Conservation (phyloP, 495 filamentous ascomycete genomes). For the Penicillium cataractarum region DNA sequence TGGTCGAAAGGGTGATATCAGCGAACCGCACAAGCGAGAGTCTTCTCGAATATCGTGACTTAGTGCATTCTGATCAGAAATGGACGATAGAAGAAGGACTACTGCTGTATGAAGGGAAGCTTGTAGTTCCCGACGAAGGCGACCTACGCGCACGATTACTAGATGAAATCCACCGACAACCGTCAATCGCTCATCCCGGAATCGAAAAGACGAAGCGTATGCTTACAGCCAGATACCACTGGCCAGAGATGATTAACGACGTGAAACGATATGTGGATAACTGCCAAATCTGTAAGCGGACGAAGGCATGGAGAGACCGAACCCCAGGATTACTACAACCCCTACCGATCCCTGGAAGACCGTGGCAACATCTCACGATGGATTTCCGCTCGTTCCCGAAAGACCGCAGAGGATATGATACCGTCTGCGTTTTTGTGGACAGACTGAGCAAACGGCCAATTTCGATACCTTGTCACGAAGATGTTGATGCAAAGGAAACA, state of each 20-base stretch:
- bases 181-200: slow-evolving; percentile 5
- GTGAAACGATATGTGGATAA: background rate
- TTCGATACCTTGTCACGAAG: background rate
- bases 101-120: no score
- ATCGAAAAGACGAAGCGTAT: slow-evolving; percentile 8
- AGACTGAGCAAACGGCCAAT: slow-evolving; percentile 4
- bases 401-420: background rate
- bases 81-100: no score
- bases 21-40: no score
- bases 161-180: slow-evolving; percentile 16
- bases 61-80: no score
- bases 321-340: background rate
- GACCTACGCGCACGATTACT: no score
- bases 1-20: no score
- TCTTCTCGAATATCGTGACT: no score
- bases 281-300: background rate
- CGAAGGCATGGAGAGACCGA: slow-evolving; percentile 9
- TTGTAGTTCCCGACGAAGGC: no score
- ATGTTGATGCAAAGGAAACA: background rate
- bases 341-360: background rate
- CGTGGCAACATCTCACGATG: slow-evolving; percentile 2
- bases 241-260: background rate
- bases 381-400: background rate
- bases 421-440: background rate
- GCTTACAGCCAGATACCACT: background rate